Evolutionary conservation across 176 grass and related monocot genomes (phyloP), one percentile per base, ranked within the genome.

Genomic region (Tillandsia fasciculata): DNA sequence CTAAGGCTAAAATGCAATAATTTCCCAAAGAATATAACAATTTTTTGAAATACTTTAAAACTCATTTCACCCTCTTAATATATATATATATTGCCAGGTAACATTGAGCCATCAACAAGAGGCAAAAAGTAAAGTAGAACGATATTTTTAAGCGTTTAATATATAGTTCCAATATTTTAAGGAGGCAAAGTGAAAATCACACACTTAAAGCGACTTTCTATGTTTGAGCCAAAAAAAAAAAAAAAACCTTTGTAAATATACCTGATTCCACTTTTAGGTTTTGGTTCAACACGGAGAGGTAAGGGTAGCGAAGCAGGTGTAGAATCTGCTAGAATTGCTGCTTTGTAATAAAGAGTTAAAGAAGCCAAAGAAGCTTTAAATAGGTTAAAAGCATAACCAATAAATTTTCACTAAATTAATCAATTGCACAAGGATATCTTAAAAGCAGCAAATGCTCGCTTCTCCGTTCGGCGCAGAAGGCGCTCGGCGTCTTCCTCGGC

Each of bases 401-500:
- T 12, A 22, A n/a, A 76, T 14, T 33, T 56, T 63, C 15, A 61
- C 71, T 17, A 53, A 27, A 42, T 47, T 26, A 54, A 54, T 61
- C 27, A 75, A 69, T 20, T 18, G 2, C 56, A 61, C n/a, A 75
- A 81, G 93, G 94, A 97, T 97, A 97, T 97, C 76, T 97, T 97
- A 90, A 97, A 97, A 51, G 94, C 94, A 53, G 86, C 94, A 82
- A 97, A 97, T 22, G 94, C 94, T 15, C 84, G 79, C 74, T 97
- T 97, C 66, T 97, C 94, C n/a, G 94, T 92, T 52, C 82, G 86
- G 1, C 82, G 82, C 23, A 97, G 87, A 61, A 97, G 94, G 66
- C 89, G 86, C 74, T 97, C 94, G 23, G 94, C 89, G 57, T 97
- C 94, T 85, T 97, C 81, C 77, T 97, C 94, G 67, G 94, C 94